Base-by-base conservation (phyloP, 176 grass and related monocot genomes). In the Secale cereale region DNA sequence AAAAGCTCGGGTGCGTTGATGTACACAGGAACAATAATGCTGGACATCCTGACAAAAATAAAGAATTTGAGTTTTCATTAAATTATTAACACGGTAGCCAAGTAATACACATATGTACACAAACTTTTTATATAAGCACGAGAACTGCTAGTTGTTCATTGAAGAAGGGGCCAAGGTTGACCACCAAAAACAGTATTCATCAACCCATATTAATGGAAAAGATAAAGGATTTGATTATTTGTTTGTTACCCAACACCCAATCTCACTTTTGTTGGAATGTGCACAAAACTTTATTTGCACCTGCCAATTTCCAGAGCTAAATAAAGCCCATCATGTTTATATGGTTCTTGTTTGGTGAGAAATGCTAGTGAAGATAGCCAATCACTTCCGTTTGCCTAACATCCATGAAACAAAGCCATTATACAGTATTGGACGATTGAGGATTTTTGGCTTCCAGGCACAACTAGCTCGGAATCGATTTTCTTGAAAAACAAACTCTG, bases 1-100 rank as follows among this genome's bases (percentile, higher is more conserved):
- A 19, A 33, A n/a, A 69, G 32, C 66, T 37, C 19, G 19, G 66
- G 66, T 9, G 17, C 32, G 0, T 1, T 37, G 9, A 69, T 37
- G 66, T n/a, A 69, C 32, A 69, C 66, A 36, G 66, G 66, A 69
- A 69, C 66, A 69, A 69, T 69, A 20, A 69, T 36, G 66, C 19
- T 69, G 32, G 66, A 37, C 66, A 69, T 69, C 66, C 66, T 37
- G 66, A 20, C 9, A 37, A 69, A 33, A 69, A 68, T 9, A 68
- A 20, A 10, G 1, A 22, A 4, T 35, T 31, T 22, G 32, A 36
- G 65, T 68, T 67, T 8, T 36, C 8, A 69, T 11, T 19, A 11
- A 37, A 22, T 35, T 35, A 69, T 20, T 17, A n/a, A 37, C 7
- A 54, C 16, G 5, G 50, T 54, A 54, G 50, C 50, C 50, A 54